Conservation (phyloP, 108 stramenopile genomes). For the Stephanodiscus triporus region DNA sequence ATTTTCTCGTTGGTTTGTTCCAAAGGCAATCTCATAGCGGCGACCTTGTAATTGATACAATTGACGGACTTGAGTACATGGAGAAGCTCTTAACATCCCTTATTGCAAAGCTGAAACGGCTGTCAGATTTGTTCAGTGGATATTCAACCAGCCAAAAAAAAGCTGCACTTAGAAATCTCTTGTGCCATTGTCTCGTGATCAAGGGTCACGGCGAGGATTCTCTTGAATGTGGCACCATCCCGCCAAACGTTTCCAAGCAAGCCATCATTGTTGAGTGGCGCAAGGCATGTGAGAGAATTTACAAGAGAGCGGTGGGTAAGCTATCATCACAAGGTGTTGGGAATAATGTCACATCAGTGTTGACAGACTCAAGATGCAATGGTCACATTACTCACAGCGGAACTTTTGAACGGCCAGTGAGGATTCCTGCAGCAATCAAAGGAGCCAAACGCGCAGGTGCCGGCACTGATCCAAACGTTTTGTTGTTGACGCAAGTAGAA, state of each 20-base stretch:
- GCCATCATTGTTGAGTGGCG: conserved; percentile 69
- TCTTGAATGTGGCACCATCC: conserved; percentile 31
- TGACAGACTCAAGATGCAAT: conserved; percentile 82
- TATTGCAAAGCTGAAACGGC: conserved; percentile 33
- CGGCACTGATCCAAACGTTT: conserved; percentile 41
- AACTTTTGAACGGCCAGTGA: conserved; percentile 80
- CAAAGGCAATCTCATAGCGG: conserved; percentile 11
- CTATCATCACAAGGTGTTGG: conserved; percentile 52
- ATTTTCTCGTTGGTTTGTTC: conserved; percentile 31
- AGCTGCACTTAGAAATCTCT: conserved; percentile 23
- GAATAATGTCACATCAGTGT: conserved; percentile 63
- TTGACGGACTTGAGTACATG: conserved; percentile 22
- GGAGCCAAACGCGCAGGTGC: conserved; percentile 78
- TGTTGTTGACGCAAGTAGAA: conserved; percentile 64
- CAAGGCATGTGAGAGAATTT: conserved; percentile 76
- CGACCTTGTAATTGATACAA: conserved; percentile 4
- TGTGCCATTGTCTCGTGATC: conserved; percentile 45
- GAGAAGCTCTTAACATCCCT: conserved; percentile 29
- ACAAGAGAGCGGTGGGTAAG: conserved; percentile 56
- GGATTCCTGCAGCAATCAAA: conserved; percentile 86
- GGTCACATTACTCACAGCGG: conserved; percentile 76
- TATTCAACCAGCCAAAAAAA: conserved; percentile 13
- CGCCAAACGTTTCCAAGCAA: conserved; percentile 14
- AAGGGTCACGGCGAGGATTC: conserved; percentile 70
- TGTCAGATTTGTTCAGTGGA: background rate